Evolutionary conservation across 805 yeast genomes (phyloP), one percentile per base, ranked within the genome.

Genomic region (Wickerhamiella lipophila): DNA sequence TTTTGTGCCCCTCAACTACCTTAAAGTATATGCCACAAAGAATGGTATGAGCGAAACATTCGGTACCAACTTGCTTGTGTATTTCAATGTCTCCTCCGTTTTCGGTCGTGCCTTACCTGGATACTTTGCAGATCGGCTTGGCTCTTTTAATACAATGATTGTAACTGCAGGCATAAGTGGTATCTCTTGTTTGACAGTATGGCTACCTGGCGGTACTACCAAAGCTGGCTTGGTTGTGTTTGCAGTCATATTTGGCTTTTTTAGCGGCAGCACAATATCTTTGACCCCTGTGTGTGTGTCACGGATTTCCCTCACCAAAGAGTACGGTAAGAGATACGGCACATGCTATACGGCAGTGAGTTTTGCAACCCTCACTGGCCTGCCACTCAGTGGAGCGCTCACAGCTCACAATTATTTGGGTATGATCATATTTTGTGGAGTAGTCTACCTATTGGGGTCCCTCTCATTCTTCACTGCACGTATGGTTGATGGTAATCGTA

Each of bases 221-320:
- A 38, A 36, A 9, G 59, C 58, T 9, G 86, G 84, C 0, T 62
- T 79, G 47, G 73, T 76, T 54, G 68, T 69, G 0, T 81, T 79
- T 60, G 65, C 79, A 6, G 72, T 68, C 0, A 47, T 64, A 30
- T 55, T 55, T 30, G 59, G 59, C 13, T 54, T 56, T n/a, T 70
- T 73, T 50, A 68, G 75, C 26, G 78, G 85, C 2, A 74, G 82
- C 16, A 75, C 81, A 4, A 65, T 83, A 38, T 72, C 83, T 0
- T 58, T 82, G 45, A 74, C 82, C 0, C 86, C 89, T 0, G 78
- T 77, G 3, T 81, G 88, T 52, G 71, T 80, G n/a, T 75, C 83
- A 0, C 74, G 75, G 42, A 76, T 83, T 25, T 74, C 80, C n/a
- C 72, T 71, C 13, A 78, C 80, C 0, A 68, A 71, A 51, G 74